Evolutionary conservation across 2,329 filamentous ascomycete species (phyloP), one percentile per base, ranked within the genome.

Genomic region (Sporothrix pallida): DNA sequence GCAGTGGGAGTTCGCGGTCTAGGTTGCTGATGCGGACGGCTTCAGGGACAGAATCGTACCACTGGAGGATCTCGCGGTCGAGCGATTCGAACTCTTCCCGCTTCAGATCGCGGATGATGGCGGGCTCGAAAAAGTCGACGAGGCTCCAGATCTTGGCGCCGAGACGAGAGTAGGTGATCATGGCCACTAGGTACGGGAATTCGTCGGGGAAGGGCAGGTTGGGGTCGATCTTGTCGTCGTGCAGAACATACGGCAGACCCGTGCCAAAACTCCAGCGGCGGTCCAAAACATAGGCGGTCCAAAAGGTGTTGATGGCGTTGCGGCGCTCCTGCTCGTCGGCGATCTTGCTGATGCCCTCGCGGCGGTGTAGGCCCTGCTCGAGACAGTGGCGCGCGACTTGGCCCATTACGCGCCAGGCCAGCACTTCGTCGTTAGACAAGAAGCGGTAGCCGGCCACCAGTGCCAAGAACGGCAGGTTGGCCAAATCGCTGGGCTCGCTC

Each of bases 391-490:
- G 82, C 15, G 92, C 89, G 3, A 94, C 92, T 75, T 97, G 87
- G 1, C 95, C 95, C 80, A 97, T 95, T 62, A 96, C 87, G 13
- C 95, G 89, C 91, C 95, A 98, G 0, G 94, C 92, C 71, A 96
- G 87, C 2, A 92, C 87, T 81, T 98, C 95, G 76, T 97, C 93
- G 77, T 95, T 94, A 54, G 89, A 90, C 70, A 97, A 89, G 79
- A 97, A 98, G 76, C 95, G 88, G 81, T 94, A 98, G 26, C 87
- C 87, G 7, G 86, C 86, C 72, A 87, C 79, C 4, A 89, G 82
- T 17, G 84, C 85, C 13, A 90, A 78, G 20, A 89, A 82, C 0
- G 87, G 86, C 23, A 90, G 80, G 58, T 81, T 85, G 9, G 80
- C 79, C 13, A 87, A 82, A 73, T 86, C 83, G 65, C 84, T 84